A percentile compares a stretch with the other conserved stretches of the same genome.
These are phyloP conservation scores for Penicillium sp. DNA, from an alignment of 2,329 filamentous ascomycete species.

Conservation along the genomic window DNA sequence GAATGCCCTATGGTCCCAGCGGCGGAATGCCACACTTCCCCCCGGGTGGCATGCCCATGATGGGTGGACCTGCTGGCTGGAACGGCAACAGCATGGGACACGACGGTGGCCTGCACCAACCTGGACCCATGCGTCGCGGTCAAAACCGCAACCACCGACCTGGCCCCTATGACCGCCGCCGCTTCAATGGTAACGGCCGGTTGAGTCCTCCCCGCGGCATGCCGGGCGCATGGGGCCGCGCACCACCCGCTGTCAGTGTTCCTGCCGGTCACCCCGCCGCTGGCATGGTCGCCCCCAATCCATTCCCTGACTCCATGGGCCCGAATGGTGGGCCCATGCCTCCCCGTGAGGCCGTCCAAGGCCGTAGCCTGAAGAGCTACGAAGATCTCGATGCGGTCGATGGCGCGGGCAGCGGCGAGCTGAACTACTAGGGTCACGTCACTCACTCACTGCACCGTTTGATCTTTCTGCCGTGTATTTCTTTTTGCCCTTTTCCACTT, in stretches of 20 bases:
- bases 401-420: conserved; percentile 73
- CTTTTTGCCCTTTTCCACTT: conserved; percentile 1
- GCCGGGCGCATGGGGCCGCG: conserved; percentile 40
- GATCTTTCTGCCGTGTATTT: not conserved
- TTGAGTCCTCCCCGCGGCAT: conserved; percentile 45
- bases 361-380: conserved; percentile 92
- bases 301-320: conserved; percentile 49
- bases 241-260: conserved; percentile 35
- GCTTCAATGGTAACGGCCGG: conserved; percentile 50
- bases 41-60: conserved; percentile 34
- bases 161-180: conserved; percentile 74
- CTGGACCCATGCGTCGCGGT: conserved; percentile 69
- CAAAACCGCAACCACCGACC: conserved; percentile 64
- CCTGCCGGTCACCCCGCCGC: conserved; percentile 44
- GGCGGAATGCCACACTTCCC: conserved; percentile 27
- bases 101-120: conserved; percentile 53
- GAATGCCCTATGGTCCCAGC: conserved; percentile 57
- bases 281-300: conserved; percentile 47
- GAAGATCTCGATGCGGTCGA: conserved; percentile 91
- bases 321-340: conserved; percentile 75
- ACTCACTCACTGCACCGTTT: not conserved
- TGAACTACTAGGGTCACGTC: conserved; percentile 71
- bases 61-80: conserved; percentile 36
- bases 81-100: conserved; percentile 33
- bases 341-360: conserved; percentile 87